phyloP scores from a whole-genome alignment of 352 stramenopile species.

The Elongisporangium senticosum region DNA sequence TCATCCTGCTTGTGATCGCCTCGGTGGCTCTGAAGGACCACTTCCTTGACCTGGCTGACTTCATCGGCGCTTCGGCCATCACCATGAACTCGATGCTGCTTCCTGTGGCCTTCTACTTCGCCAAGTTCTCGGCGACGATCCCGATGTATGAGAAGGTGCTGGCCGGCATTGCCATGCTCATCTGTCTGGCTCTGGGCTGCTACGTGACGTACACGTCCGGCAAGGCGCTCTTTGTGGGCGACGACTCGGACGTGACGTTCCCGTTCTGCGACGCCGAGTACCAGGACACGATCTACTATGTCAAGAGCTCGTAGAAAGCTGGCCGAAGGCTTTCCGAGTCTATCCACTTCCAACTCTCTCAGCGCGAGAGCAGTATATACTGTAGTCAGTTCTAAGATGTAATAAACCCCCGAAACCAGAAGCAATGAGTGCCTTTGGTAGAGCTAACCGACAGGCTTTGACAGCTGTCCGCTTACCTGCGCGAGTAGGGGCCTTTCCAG shows the following conservation, averaged over 20 bases:
- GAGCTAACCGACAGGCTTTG: not conserved
- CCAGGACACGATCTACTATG: conserved; percentile 43
- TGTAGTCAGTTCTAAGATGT: not conserved
- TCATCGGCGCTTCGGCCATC: conserved; percentile 28
- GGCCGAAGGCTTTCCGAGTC: not conserved
- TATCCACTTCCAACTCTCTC: not conserved
- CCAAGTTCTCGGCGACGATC: conserved; percentile 13
- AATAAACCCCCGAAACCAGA: not conserved
- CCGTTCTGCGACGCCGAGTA: conserved; percentile 48
- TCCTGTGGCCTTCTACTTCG: conserved; percentile 23
- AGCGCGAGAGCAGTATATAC: not conserved
- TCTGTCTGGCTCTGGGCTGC: conserved; percentile 13
- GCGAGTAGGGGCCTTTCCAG: no score
- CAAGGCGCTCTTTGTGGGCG: conserved; percentile 9
- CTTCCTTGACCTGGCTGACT: conserved; percentile 31
- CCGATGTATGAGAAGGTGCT: conserved; percentile 18
- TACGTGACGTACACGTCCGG: conserved; percentile 17
- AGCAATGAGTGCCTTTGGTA: no score
- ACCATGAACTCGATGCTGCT: conserved; percentile 22
- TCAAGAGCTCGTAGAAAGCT: conserved; percentile 13
- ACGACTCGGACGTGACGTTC: conserved; percentile 31
- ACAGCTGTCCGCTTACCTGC: no score
- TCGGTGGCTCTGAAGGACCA: conserved; percentile 20
- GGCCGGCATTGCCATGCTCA: conserved; percentile 11
- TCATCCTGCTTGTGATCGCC: conserved; percentile 33